These are phyloP conservation scores for Rhizomucor pusillus DNA, from an alignment of 371 early-diverging fungal genomes.

Conservation along the genomic window DNA sequence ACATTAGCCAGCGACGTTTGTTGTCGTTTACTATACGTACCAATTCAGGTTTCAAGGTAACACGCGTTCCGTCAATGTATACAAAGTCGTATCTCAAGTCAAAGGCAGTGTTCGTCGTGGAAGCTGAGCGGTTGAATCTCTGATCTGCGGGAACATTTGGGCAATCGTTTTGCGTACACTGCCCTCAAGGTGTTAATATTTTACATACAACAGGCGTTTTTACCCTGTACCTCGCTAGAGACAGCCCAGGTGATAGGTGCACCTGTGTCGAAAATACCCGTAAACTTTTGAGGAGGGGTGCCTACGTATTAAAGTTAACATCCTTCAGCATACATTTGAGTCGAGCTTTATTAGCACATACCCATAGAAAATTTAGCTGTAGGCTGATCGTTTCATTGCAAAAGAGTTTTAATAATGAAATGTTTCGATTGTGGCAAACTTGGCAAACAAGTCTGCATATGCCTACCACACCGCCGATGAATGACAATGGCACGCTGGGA, in stretches of 20 bases:
- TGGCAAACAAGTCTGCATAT: no score
- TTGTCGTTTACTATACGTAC: conserved; percentile 9
- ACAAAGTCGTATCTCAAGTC: conserved; percentile 12
- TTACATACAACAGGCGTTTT: conserved; percentile 1
- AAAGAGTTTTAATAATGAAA: neutral
- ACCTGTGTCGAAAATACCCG: conserved; percentile 31
- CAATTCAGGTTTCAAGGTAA: conserved; percentile 25
- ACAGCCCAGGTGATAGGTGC: conserved; percentile 28
- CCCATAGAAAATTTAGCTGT: conserved; percentile 12
- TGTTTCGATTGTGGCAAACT: no score
- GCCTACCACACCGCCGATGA: conserved; percentile 16
- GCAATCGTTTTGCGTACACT: conserved; percentile 24
- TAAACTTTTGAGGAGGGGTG: conserved; percentile 25
- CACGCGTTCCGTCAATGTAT: conserved; percentile 30
- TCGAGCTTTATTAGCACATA: neutral
- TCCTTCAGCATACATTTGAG: no score
- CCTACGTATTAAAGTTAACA: conserved; percentile 9
- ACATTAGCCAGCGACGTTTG: neutral
- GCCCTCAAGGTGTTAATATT: no score
- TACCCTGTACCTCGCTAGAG: conserved; percentile 11
- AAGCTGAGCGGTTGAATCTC: conserved; percentile 19
- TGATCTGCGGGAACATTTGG: conserved; percentile 5
- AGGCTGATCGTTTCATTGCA: no score
- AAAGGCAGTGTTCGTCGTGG: conserved; percentile 19
- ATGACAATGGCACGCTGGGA: conserved; percentile 8